Percentiles rank a stretch among this genome's conserved stretches.
Conservation (phyloP, 2,329 filamentous ascomycete genomes). For the Beauveria asiatica region DNA sequence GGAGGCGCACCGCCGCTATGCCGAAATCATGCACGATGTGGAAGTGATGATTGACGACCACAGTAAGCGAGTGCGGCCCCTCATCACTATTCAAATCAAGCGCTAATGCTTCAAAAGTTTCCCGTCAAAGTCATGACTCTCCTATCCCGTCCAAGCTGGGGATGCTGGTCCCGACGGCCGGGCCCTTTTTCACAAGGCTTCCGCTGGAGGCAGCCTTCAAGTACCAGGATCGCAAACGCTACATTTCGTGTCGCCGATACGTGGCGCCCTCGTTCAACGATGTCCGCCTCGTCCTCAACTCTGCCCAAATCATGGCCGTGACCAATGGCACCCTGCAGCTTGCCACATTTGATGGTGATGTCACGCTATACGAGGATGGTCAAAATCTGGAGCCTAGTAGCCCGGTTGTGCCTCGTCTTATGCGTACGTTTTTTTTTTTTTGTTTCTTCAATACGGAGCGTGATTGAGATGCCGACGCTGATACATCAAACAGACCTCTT, state of each 20-base stretch:
- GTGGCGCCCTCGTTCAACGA: constrained; percentile 98
- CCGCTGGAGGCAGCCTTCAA: constrained; percentile 84
- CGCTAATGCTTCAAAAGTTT: constrained; percentile 40
- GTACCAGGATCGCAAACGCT: constrained; percentile 76
- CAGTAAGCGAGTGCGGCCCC: constrained; percentile 41
- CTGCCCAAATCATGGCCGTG: constrained; percentile 89
- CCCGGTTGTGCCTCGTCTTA: constrained; percentile 61
- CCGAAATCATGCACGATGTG: constrained; percentile 90
- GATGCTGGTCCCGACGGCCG: constrained; percentile 81
- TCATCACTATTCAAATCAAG: too few species aligned
- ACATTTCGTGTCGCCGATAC: constrained; percentile 85
- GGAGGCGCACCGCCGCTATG: constrained; percentile 79
- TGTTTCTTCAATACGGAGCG: background rate
- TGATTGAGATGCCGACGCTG: background rate
- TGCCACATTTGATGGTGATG: constrained; percentile 94
- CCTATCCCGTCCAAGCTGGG: constrained; percentile 80
- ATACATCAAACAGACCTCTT: constrained; percentile 51
- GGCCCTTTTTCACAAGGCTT: constrained; percentile 86
- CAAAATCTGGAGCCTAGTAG: constrained; percentile 66
- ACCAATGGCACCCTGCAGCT: constrained; percentile 69
- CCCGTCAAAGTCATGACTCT: constrained; percentile 56
- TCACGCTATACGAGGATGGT: constrained; percentile 91
- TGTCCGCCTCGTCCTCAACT: constrained; percentile 84
- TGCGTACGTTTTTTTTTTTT: constrained; percentile 28
- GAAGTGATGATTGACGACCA: constrained; percentile 89